Base-by-base conservation (phyloP, 2,329 filamentous ascomycete genomes). In the Pseudogymnoascus sp. region DNA sequence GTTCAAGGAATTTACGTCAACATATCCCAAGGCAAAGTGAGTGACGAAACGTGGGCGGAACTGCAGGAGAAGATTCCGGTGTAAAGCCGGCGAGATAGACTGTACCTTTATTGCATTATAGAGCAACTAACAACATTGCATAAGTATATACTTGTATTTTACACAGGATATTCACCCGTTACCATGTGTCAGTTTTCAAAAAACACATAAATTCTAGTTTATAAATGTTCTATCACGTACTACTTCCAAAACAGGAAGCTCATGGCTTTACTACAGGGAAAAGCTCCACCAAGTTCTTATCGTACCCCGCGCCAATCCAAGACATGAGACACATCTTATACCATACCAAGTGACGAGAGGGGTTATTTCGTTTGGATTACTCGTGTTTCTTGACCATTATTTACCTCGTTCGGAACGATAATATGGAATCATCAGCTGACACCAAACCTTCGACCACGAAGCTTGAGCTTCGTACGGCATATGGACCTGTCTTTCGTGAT, bases 1-100 rank as follows among this genome's bases (percentile, higher is more conserved):
- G 85, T 96, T 41, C 89, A 90, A 69, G 88, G 85, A 32, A 80
- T 97, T 39, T 96, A 92, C 68, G 78, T 87, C 68, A 97, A 97
- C 65, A 76, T 79, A 39, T 71, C 76, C 18, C 77, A 76, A 66
- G 83, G 83, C 20, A 70, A 69, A 7, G 70, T 84, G 39, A 68
- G 74, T 2, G 80, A 84, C 35, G 81, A 81, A 12, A 69, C 76
- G 11, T 87, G 84, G 84, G 75, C 74, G 41, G 75, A 72, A 59
- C 71, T 86, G 66, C 76, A 79, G 63, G 76, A 79, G 61, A 79
- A 79, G 65, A 70, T 86, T 61, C 81, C 83, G 63, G 71, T 67
- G 65, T 69, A 67, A 47, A 66, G 62, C 12, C 25, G 0, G 20
- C 12, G 32, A 39, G 22, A 32, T 7, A 30, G 28, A 54, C n/a